A percentile compares a stretch with the other conserved stretches of the same genome.
Evolutionary conservation across 1,139 yeast species (phyloP).

Genomic region (Geotrichum klebahnii): DNA sequence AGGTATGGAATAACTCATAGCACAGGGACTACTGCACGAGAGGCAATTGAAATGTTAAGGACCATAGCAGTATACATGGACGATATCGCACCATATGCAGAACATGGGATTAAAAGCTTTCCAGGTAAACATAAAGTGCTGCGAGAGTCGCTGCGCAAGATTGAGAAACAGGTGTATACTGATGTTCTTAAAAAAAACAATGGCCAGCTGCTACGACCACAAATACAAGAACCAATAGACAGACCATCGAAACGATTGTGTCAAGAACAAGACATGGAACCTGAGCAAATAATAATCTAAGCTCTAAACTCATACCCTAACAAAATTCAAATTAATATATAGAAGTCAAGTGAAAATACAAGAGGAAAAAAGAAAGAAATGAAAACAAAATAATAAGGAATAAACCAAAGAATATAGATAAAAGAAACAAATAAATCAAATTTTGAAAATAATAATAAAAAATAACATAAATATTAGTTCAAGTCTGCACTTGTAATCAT

Average conservation of each 20-base stretch:
- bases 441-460: background rate
- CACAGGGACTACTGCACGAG: background rate
- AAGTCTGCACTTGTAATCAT: conserved; percentile 23
- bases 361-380: too few relatives aligned
- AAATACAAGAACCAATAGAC: background rate
- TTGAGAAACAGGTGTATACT: conserved; percentile 5
- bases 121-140: background rate
- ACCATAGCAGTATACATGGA: conserved; percentile 24
- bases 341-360: too few relatives aligned
- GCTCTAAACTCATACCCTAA: too few relatives aligned
- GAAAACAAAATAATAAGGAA: too few relatives aligned
- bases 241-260: background rate
- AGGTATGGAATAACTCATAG: conserved; percentile 37
- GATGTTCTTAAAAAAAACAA: background rate
- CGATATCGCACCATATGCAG: conserved; percentile 2
- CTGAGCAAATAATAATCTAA: too few relatives aligned
- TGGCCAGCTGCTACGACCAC: background rate
- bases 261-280: too few relatives aligned
- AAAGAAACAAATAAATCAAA: background rate
- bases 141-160: conserved; percentile 1
- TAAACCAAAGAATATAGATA: too few relatives aligned
- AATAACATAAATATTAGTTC: conserved; percentile 2
- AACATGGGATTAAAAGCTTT: background rate
- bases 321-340: too few relatives aligned
- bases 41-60: conserved; percentile 24